Evolutionary conservation across 1,284 basidiomycete species (phyloP), one percentile per base, ranked within the genome.

Genomic region (Neotropicomus parvogracilis): DNA sequence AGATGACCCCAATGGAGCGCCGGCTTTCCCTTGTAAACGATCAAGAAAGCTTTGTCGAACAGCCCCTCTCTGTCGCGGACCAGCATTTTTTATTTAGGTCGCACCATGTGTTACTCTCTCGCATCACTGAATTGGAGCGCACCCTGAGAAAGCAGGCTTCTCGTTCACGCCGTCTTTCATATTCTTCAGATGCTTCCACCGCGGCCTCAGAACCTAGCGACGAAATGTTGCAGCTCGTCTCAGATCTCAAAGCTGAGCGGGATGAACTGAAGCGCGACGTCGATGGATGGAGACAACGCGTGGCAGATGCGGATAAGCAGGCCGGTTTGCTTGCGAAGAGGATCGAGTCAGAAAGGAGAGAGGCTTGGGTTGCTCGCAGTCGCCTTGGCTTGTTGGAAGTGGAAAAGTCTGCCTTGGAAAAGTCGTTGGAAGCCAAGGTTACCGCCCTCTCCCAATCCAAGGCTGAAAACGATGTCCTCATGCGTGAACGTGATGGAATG

Each of bases 41-140:
- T 42, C 70, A 71, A 35, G 75, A 75, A 33, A 54, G 59, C 17
- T 55, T 59, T 35, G 51, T 59, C 21, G 65, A 68, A 11, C 76
- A 80, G 42, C 78, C 83, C 38, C 77, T 86, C 35, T 71, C 74
- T 17, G 62, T 72, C 42, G 83, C 77, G 61, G 88, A 89, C 67
- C 85, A 88, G 58, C 80, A 88, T 73, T 90, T 90, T 79, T 75
- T 88, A 64, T 80, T 83, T 67, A 84, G 86, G 62, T 85, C 83
- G 50, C 88, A 91, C 70, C 80, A 85, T 53, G 78, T 87, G 42
- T 80, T 91, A 53, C 75, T 90, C 52, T 77, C 82, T 56, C 81
- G 88, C 52, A 89, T 90, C 66, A 80, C 81, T 46, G 86, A 88
- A 58, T 72, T 91, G 53, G 87, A 91, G 64, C 78, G 79, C 50